phyloP scores from a whole-genome alignment of 352 stramenopile species.

The Plasmopara halstedii region DNA sequence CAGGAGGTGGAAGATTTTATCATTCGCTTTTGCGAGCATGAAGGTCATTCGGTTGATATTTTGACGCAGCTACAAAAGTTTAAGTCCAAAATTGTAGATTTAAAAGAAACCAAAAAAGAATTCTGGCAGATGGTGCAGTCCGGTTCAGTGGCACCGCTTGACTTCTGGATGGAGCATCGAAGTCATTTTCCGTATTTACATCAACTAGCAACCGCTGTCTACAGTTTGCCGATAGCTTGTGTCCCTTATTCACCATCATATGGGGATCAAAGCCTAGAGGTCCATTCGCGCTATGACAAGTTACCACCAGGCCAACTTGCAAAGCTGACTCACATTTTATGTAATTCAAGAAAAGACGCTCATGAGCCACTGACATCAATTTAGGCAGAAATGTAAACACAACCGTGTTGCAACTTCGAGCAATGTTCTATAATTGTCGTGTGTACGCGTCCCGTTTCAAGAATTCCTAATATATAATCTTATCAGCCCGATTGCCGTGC shows the following conservation, averaged over 20 bases:
- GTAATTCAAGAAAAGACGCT: conserved; percentile 32
- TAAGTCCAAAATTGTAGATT: conserved; percentile 34
- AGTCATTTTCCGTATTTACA: conserved; percentile 50
- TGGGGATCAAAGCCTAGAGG: conserved; percentile 15
- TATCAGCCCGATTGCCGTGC: no score
- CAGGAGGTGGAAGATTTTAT: conserved; percentile 45
- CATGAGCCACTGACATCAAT: not conserved
- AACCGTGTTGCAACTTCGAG: not conserved
- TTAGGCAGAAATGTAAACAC: conserved; percentile 1
- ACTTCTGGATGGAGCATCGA: conserved; percentile 54
- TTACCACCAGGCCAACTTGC: conserved; percentile 37
- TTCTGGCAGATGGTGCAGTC: conserved; percentile 51
- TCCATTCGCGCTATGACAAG: conserved; percentile 41
- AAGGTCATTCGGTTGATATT: conserved; percentile 30
- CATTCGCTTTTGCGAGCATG: conserved; percentile 30
- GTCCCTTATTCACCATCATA: conserved; percentile 30
- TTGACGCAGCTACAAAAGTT: conserved; percentile 44
- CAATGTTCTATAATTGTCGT: not conserved
- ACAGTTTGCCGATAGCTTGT: conserved; percentile 43
- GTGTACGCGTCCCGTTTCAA: no score
- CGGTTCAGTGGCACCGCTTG: conserved; percentile 33
- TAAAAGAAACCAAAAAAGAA: conserved; percentile 43
- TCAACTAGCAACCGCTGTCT: conserved; percentile 48
- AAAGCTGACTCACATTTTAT: conserved; percentile 56
- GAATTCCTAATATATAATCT: no score